Base-by-base conservation (phyloP, 2,329 filamentous ascomycete genomes). In the Falciphora oryzae region DNA sequence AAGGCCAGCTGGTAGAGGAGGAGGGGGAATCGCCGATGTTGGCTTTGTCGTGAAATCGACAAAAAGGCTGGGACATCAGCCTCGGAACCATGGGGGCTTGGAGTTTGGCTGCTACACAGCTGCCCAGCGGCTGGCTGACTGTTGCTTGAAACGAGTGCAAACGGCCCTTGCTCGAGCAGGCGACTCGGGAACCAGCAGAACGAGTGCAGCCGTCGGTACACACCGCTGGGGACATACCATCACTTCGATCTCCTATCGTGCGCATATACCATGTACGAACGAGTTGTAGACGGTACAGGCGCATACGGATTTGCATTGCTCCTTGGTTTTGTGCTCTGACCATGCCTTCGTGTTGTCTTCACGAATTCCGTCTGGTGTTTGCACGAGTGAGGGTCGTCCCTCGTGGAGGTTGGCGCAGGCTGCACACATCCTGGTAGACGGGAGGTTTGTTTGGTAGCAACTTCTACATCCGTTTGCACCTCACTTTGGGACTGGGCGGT, bases 1-100 rank as follows among this genome's bases (percentile, higher is more conserved):
- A 96, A 96, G 82, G 95, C 95, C 62, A 96, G 91, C 78, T 99
- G 95, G 95, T 99, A 91, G 38, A 57, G 27, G n/a, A 50, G 59
- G 28, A 63, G 10, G 53, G n/a, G 28, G 53, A 22, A 14, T 38
- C 22, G 53, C 35, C 29, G 18, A 10, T 57, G 22, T 5, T 32
- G 35, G 38, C 18, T 50, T 50, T 16, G 44, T 11, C 8, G 44
- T 25, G 44, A n/a, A n/a, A 53, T 53, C 22, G 7, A 53, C 18
- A 7, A n/a, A 50, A 11, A 25, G 18, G 18, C 22, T 25, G 22
- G 44, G 44, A 53, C n/a, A 50, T 50, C 38, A 53, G 22, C 44
- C 7, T 1, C n/a, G 6, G 18, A 2, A 16, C 18, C 2, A n/a
- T 22, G 44, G 44, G 22, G 44, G 2, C 44, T 53, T 22, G 44